Base-by-base conservation (phyloP, 306 rosid genomes). In the Rosa multiflora region DNA sequence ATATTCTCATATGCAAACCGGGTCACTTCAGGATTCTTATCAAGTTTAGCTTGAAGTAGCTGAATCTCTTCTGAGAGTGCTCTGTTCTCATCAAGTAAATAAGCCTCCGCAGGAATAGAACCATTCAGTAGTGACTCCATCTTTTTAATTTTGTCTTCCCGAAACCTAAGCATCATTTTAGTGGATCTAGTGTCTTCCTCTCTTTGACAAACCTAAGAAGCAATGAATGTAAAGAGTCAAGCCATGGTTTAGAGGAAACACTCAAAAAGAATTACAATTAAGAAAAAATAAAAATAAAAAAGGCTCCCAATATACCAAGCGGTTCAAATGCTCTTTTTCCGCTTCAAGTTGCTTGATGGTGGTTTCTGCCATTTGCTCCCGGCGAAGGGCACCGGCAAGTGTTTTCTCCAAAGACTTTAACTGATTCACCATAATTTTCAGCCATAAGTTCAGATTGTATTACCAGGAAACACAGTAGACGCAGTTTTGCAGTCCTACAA, bases 91-190 rank as follows among this genome's bases (percentile, higher is more conserved):
- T 95, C 92, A 32, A 73, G 83, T 79, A 95, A 81, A 84, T 86
- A 88, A 52, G 86, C 77, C 63, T 90, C 94, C 4, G 82, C 63
- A 10, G 96, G 87, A 73, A 90, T 79, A 53, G 94, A 85, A 82
- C 91, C 93, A 82, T 67, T 82, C 76, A 91, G 71, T 72, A 69
- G 85, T 48, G 99, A 87, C 79, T 92, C 99, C 91, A 91, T 74
- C 79, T 97, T 89, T 61, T 79, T 89, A 66, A 95, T 95, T 86
- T 95, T 95, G 79, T 95, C 99, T 72, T 95, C 98, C 51, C 99
- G 93, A 81, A 95, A 95, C 83, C 93, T 86, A 73, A 95, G 98
- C 94, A 93, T 93, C 99, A 93, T 93, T 86, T 95, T 93, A 79
- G 93, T 82, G 84, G 96, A 83, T 88, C 97, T 88, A 26, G 94